Evolutionary conservation across 148 eudicot genomes (phyloP).

Genomic region (Spergularia marina): DNA sequence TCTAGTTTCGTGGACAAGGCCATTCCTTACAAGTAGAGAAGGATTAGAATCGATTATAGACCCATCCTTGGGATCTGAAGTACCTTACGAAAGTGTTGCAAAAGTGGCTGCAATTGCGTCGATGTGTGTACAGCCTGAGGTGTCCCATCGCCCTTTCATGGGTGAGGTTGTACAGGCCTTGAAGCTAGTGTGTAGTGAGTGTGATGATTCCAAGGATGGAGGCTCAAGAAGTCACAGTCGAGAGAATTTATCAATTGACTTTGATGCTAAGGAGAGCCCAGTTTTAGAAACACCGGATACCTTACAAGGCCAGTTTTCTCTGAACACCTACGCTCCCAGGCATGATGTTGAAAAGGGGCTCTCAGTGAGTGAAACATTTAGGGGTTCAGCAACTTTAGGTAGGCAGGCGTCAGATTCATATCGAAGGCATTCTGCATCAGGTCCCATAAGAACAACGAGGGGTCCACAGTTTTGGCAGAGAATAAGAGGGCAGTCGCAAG

Average conservation of each 20-base stretch:
- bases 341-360: constrained; percentile 59
- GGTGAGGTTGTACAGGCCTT: constrained; percentile 97
- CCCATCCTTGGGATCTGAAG: constrained; percentile 41
- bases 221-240: constrained; percentile 47
- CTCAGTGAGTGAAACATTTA: constrained; percentile 47
- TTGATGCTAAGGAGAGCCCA: constrained; percentile 36
- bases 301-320: constrained; percentile 32
- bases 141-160: constrained; percentile 94
- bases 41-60: constrained; percentile 61
- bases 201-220: constrained; percentile 44
- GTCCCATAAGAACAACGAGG: constrained; percentile 50
- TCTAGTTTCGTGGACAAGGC: constrained; percentile 83
- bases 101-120: constrained; percentile 96
- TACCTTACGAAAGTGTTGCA: constrained; percentile 52
- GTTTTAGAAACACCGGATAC: constrained; percentile 29
- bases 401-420: constrained; percentile 41
- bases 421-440: constrained; percentile 65
- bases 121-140: constrained; percentile 96
- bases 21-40: constrained; percentile 64
- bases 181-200: constrained; percentile 70
- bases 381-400: constrained; percentile 33
- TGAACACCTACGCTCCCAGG: constrained; percentile 33
- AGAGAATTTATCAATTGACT: constrained; percentile 41
- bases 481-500: constrained; percentile 50
- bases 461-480: constrained; percentile 52